Conservation (phyloP, 2,329 filamentous ascomycete species). For the Pseudogymnoascus sp. region DNA sequence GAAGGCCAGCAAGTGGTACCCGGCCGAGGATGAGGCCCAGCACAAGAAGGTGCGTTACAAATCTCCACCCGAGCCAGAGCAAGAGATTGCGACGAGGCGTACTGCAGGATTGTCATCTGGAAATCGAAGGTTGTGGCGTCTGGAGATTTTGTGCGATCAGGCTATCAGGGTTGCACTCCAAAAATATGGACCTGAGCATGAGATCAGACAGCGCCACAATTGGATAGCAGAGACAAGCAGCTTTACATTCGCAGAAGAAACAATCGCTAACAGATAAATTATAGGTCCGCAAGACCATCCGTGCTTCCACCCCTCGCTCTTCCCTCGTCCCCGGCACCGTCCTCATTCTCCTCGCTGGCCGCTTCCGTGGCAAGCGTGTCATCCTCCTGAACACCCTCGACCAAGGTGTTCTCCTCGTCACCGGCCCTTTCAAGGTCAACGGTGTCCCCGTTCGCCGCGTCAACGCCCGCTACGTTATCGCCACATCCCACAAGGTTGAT, state of each 20-base stretch:
- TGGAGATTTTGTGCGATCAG: slow-evolving; percentile 9
- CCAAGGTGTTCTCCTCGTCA: slow-evolving; percentile 97
- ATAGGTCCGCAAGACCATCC: slow-evolving; percentile 91
- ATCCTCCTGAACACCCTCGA: slow-evolving; percentile 96
- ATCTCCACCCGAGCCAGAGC: not conserved
- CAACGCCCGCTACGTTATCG: slow-evolving; percentile 90
- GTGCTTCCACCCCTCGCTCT: slow-evolving; percentile 77
- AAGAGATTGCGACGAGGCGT: slow-evolving; percentile 6
- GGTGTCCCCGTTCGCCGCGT: slow-evolving; percentile 94
- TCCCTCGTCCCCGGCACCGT: slow-evolving; percentile 91
- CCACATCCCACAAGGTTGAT: slow-evolving; percentile 79
- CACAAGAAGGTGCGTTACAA: slow-evolving; percentile 78
- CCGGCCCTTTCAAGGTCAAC: slow-evolving; percentile 99
- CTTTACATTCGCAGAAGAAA: not conserved
- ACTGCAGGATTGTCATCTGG: not conserved
- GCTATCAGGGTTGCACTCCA: slow-evolving; percentile 3
- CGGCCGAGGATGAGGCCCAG: slow-evolving; percentile 81
- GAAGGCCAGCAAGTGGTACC: slow-evolving; percentile 99
- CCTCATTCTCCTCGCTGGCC: slow-evolving; percentile 97
- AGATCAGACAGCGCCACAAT: not conserved
- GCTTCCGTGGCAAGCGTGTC: slow-evolving; percentile 99
- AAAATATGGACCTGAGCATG: not conserved
- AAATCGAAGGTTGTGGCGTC: slow-evolving; percentile 9
- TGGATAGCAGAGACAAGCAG: slow-evolving; percentile 1
- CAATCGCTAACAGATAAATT: slow-evolving; percentile 23